phyloP scores from a whole-genome alignment of 805 yeast genomes.

The Teunomyces funiuensis region DNA sequence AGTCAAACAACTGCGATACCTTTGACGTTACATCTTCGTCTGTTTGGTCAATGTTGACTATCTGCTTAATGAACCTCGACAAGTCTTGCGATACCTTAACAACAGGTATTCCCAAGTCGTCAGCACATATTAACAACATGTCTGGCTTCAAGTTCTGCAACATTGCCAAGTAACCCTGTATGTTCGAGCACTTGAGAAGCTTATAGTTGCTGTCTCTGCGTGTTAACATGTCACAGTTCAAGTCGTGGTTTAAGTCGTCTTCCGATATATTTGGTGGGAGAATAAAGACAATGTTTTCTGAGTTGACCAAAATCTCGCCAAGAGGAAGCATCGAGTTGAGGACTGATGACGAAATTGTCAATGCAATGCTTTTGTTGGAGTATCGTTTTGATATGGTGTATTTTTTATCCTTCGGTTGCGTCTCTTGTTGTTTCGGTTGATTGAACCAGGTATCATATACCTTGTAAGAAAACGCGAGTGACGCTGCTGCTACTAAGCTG shows the following conservation, averaged over 20 bases:
- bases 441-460: constrained; percentile 22
- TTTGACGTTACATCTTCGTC: constrained; percentile 21
- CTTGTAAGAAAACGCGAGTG: constrained; percentile 33
- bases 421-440: constrained; percentile 1
- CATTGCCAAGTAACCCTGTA: constrained; percentile 40
- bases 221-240: constrained; percentile 10
- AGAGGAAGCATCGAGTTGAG: constrained; percentile 37
- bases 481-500: constrained; percentile 32
- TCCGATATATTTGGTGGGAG: constrained; percentile 43
- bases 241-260: constrained; percentile 30
- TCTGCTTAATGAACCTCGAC: constrained; percentile 37
- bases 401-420: constrained; percentile 2
- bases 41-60: constrained; percentile 28
- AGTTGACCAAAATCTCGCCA: constrained; percentile 35
- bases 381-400: constrained; percentile 16
- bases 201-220: constrained; percentile 29
- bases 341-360: constrained; percentile 44
- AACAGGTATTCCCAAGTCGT: constrained; percentile 38
- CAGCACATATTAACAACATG: constrained; percentile 39
- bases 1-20: constrained; percentile 20
- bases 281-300: constrained; percentile 43
- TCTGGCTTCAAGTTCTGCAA: constrained; percentile 43
- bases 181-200: constrained; percentile 37
- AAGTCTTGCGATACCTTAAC: constrained; percentile 33
- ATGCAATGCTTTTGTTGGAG: constrained; percentile 36